Conservation (phyloP, 495 filamentous ascomycete genomes). For the Cercophora samala region DNA sequence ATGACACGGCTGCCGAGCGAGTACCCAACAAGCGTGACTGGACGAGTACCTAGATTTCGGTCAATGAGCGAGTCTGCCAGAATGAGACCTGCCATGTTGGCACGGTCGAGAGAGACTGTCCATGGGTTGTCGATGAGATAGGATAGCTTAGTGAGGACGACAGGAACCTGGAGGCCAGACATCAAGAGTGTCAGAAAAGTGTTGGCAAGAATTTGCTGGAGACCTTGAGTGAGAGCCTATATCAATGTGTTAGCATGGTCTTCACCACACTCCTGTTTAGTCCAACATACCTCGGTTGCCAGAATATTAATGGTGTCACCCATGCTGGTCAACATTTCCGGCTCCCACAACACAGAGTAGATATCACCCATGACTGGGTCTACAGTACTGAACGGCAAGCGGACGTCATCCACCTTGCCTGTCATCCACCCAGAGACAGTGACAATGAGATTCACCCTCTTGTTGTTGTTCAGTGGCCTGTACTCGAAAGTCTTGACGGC, state of each 20-base stretch:
- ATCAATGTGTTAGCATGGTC: constrained; percentile 11
- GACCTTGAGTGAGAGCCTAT: constrained; percentile 87
- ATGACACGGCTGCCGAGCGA: constrained; percentile 91
- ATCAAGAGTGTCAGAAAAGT: constrained; percentile 87
- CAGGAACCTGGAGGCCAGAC: constrained; percentile 88
- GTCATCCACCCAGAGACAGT: constrained; percentile 98
- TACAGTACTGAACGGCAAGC: constrained; percentile 90
- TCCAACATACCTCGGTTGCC: constrained; percentile 76
- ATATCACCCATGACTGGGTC: constrained; percentile 98
- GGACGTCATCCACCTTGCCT: constrained; percentile 93
- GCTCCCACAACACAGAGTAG: constrained; percentile 97
- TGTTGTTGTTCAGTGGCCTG: constrained; percentile 93
- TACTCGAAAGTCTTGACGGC: constrained; percentile 97
- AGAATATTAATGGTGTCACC: constrained; percentile 98
- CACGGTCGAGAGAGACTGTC: constrained; percentile 89
- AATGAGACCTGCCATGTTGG: constrained; percentile 84
- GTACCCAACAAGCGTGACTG: constrained; percentile 94
- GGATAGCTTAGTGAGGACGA: constrained; percentile 88
- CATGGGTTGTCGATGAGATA: constrained; percentile 99
- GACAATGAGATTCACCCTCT: constrained; percentile 92
- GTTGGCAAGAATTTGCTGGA: constrained; percentile 91
- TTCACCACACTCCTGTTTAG: neutral
- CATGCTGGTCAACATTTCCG: constrained; percentile 95
- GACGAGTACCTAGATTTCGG: constrained; percentile 83
- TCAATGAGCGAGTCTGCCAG: constrained; percentile 92